These are phyloP conservation scores for Cydonia oblonga DNA, from an alignment of 331 rosid species.

Conservation along the genomic window DNA sequence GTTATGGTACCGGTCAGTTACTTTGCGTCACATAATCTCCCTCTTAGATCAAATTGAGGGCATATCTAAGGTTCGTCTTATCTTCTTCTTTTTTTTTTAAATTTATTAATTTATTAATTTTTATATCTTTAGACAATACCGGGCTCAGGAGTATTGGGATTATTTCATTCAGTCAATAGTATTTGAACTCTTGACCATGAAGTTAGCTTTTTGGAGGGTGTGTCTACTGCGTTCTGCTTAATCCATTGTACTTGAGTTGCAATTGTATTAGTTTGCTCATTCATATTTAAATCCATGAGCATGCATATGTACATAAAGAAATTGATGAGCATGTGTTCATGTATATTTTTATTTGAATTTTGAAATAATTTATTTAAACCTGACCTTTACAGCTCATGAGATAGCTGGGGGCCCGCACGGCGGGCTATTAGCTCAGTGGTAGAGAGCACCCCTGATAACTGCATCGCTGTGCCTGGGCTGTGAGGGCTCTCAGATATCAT, in stretches of 20 bases:
- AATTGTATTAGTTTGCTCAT: background rate
- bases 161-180: background rate
- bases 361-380: background rate
- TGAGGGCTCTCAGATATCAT: no score
- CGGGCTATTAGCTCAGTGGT: no score
- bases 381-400: background rate
- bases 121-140: conserved; percentile 10
- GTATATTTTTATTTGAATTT: background rate
- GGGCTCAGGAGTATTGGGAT: background rate
- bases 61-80: conserved; percentile 71
- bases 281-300: background rate
- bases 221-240: background rate
- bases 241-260: background rate
- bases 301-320: background rate
- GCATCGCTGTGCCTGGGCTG: no score
- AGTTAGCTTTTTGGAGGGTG: background rate
- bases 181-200: conserved; percentile 3
- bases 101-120: no score
- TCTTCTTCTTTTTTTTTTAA: background rate
- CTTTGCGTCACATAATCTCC: conserved; percentile 90
- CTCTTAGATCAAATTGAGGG: conserved; percentile 97
- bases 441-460: no score
- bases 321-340: background rate
- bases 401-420: background rate
- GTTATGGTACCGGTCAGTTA: conserved; percentile 97